Evolutionary conservation across 2,329 filamentous ascomycete species (phyloP).

Genomic region (Microcyclospora tardicrescens): DNA sequence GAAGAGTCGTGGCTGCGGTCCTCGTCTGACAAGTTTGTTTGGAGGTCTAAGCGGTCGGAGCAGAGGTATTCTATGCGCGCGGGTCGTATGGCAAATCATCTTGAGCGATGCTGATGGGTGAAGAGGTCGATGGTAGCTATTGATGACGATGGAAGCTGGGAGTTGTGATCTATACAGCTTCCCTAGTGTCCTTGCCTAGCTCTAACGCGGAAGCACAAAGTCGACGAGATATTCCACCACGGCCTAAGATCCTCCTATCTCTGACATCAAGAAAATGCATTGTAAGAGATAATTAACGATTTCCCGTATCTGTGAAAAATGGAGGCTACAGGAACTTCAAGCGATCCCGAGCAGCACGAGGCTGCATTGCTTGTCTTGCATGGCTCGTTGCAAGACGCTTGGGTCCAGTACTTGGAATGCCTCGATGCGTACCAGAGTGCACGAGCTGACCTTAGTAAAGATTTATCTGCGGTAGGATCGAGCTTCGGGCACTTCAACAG

Average conservation of each 20-base stretch:
- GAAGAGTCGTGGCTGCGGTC: slow-evolving; percentile 37
- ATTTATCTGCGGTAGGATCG: slow-evolving; percentile 40
- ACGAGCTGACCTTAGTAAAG: slow-evolving; percentile 33
- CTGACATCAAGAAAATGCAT: too few species aligned
- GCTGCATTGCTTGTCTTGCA: slow-evolving; percentile 14
- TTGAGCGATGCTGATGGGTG: not conserved
- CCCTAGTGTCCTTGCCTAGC: too few species aligned
- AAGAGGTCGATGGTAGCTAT: not conserved
- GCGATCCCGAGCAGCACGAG: too few species aligned
- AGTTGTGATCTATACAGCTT: too few species aligned
- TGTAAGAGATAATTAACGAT: too few species aligned
- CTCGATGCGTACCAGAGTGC: slow-evolving; percentile 51
- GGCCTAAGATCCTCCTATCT: too few species aligned
- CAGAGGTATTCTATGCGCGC: slow-evolving; percentile 8
- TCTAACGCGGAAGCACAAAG: too few species aligned
- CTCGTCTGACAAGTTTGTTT: slow-evolving; percentile 1
- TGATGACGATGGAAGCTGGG: not conserved
- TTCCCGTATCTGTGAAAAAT: too few species aligned
- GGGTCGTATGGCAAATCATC: slow-evolving; percentile 8
- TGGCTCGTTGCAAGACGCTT: slow-evolving; percentile 45
- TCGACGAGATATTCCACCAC: too few species aligned
- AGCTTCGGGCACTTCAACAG: not conserved
- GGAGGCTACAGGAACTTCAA: too few species aligned
- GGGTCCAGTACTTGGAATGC: slow-evolving; percentile 52
- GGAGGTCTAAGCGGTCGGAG: slow-evolving; percentile 17